Evolutionary conservation across 768 basidiomycete species (phyloP), one percentile per base, ranked within the genome.

Genomic region (Sistotremastrum suecicum): DNA sequence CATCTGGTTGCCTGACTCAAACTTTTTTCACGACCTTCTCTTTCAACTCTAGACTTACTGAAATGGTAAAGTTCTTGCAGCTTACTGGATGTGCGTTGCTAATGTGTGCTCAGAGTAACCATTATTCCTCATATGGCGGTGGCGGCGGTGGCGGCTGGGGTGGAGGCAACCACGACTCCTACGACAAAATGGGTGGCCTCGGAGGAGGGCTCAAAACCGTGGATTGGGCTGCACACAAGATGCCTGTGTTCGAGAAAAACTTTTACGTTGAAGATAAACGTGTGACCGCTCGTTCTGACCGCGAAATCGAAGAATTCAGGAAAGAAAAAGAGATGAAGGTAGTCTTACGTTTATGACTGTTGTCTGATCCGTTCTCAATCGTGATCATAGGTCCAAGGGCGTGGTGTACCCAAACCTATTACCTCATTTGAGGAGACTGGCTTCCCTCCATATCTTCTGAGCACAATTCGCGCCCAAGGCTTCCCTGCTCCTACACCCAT

Each of bases 391-490:
- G 78, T 92, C 48, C 86, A 89, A 74, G 95, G 95, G 33, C 78
- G 76, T 43, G 69, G 73, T 55, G 77, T 98, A 9, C 92, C 95
- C 31, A 73, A 89, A 57, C 95, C 95, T 11, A 80, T 98, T 47
- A 77, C 80, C 43, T 74, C 77, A 37, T 99, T 99, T 60, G 91
- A 97, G 45, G 94, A 99, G 66, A 78, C 79, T 55, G 91, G 84
- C 42, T 97, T 98, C 66, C 95, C 95, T 7, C 89, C 94, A 55
- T 98, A 98, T 64, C 75, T 99, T 50, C 80, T 97, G 80, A 66
- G 76, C 44, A 87, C 94, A 43, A 92, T 99, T 62, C 82, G 76
- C 49, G 86, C 88, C 7, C 90, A 95, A 66, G 95, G 95, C 33
- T 99, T 99, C 67, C 63, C 78, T 31, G 60, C 73, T 1, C 95